phyloP scores from a whole-genome alignment of 192 early-diverging fungal species.

The Chytriomyces sp. region DNA sequence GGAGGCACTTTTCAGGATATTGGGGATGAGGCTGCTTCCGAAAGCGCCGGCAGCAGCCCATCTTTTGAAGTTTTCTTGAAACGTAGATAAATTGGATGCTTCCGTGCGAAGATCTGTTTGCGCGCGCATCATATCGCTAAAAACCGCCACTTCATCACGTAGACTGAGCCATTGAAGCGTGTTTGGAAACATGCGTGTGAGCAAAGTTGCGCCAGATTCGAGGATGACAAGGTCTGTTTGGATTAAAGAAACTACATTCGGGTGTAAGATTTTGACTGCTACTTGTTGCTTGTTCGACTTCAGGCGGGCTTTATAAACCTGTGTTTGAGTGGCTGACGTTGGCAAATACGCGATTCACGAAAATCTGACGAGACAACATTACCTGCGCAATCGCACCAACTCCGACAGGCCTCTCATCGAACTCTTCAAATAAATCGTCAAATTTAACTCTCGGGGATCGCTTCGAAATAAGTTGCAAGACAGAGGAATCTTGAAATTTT shows the following conservation, averaged over 20 bases:
- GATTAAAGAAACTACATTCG: constrained; percentile 72
- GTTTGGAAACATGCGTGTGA: constrained; percentile 72
- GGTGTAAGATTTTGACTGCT: constrained; percentile 93
- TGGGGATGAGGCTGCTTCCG: neutral
- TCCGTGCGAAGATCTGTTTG: constrained; percentile 88
- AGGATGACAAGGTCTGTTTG: constrained; percentile 84
- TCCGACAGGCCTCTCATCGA: constrained; percentile 79
- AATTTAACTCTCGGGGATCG: constrained; percentile 48
- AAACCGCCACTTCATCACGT: constrained; percentile 86
- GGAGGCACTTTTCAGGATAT: neutral
- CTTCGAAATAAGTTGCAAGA: neutral
- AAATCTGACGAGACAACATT: constrained; percentile 21
- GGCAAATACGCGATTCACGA: neutral
- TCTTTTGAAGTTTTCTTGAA: constrained; percentile 46
- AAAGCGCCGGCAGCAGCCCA: constrained; percentile 7
- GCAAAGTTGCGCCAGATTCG: constrained; percentile 63
- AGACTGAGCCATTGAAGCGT: constrained; percentile 81
- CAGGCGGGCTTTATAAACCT: constrained; percentile 63
- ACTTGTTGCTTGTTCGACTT: constrained; percentile 7
- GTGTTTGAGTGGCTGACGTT: constrained; percentile 4
- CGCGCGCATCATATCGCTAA: constrained; percentile 89
- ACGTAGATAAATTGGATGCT: constrained; percentile 70
- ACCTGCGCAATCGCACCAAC: constrained; percentile 97
- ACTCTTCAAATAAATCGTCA: constrained; percentile 77
- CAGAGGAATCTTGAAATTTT: neutral